Conservation (phyloP, 2,329 filamentous ascomycete genomes). For the Plectosphaerella plurivora region DNA sequence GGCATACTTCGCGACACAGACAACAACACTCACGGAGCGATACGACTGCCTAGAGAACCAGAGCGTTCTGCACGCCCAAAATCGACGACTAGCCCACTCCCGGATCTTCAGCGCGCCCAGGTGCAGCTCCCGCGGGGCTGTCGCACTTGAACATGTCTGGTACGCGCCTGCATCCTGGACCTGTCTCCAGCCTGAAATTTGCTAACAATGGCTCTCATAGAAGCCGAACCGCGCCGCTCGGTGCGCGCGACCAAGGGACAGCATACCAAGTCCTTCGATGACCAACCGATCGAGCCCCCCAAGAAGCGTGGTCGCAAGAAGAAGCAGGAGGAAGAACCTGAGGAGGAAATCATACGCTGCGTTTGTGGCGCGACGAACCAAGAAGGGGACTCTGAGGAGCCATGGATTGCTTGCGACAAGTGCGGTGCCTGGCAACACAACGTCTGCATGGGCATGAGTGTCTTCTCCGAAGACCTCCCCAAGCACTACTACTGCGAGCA, state of each 20-base stretch:
- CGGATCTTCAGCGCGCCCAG: too few species aligned
- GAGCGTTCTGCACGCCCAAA: too few species aligned
- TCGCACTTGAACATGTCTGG: too few species aligned
- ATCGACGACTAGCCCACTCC: too few species aligned
- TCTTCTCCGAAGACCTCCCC: slow-evolving; percentile 72
- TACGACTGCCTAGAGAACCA: too few species aligned
- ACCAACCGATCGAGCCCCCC: slow-evolving; percentile 48
- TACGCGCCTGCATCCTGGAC: too few species aligned
- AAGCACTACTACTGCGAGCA: slow-evolving; percentile 90
- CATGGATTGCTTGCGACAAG: slow-evolving; percentile 93
- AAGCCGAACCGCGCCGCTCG: slow-evolving; percentile 81
- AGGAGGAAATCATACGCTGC: slow-evolving; percentile 81
- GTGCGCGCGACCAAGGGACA: slow-evolving; percentile 96
- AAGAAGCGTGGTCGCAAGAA: slow-evolving; percentile 55
- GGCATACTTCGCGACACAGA: too few species aligned
- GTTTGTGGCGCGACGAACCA: slow-evolving; percentile 86
- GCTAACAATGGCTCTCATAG: slow-evolving; percentile 15
- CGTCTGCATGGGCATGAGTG: slow-evolving; percentile 82
- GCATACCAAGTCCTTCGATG: slow-evolving; percentile 83
- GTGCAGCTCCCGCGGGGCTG: too few species aligned
- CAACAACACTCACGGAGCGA: too few species aligned
- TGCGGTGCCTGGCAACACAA: slow-evolving; percentile 98
- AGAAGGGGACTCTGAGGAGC: slow-evolving; percentile 78
- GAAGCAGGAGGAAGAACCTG: slow-evolving; percentile 54
- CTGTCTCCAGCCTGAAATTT: too few species aligned